Evolutionary conservation across 1,284 basidiomycete species (phyloP).

Genomic region (Pseudomicrostroma phylloplanum): DNA sequence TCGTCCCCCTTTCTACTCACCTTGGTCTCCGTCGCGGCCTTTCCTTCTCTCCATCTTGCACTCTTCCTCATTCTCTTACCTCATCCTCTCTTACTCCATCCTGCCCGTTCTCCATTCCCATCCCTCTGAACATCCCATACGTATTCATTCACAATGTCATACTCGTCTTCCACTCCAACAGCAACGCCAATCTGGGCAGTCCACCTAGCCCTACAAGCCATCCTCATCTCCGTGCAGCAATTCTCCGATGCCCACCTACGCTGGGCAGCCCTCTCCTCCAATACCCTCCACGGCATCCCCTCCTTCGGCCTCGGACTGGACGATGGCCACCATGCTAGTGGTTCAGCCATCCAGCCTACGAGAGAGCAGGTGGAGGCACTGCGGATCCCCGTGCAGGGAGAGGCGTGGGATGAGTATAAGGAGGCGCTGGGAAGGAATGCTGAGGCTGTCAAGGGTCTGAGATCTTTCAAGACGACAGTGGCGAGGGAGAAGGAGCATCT

Average conservation of each 20-base stretch:
- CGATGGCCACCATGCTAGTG: background rate
- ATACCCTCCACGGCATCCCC: background rate
- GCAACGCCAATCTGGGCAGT: conserved; percentile 2
- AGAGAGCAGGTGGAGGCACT: background rate
- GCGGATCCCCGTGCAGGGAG: background rate
- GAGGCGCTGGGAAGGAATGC: background rate
- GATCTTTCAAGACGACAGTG: background rate
- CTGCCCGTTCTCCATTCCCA: too few relatives aligned
- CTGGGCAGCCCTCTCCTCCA: conserved; percentile 3
- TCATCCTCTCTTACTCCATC: too few relatives aligned
- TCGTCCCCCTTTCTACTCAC: too few relatives aligned
- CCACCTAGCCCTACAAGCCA: background rate
- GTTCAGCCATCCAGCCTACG: background rate
- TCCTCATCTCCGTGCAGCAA: conserved; percentile 8
- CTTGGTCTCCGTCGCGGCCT: too few relatives aligned
- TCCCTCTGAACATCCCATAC: too few relatives aligned
- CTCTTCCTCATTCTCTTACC: too few relatives aligned
- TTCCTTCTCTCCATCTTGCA: too few relatives aligned
- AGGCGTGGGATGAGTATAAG: conserved; percentile 1
- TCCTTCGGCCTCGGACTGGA: background rate
- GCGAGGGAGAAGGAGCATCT: conserved; percentile 5
- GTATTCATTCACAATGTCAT: background rate
- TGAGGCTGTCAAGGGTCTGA: conserved; percentile 1
- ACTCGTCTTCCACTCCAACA: background rate
- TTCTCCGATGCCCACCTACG: background rate